Conservation (phyloP, 768 basidiomycete genomes). For the Termitomyces sp. region DNA sequence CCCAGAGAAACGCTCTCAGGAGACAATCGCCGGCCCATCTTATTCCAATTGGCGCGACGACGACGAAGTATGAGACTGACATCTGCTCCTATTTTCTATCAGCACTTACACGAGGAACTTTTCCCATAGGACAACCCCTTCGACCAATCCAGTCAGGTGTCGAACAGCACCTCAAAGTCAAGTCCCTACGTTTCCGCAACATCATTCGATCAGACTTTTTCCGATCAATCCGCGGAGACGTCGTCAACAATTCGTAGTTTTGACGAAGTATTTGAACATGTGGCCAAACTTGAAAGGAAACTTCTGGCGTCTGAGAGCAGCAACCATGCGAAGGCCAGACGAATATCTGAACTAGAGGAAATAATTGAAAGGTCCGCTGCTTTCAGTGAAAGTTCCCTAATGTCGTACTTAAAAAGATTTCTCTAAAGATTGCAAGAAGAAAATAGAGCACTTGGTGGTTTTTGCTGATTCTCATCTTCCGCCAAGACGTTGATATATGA, state of each 20-base stretch:
- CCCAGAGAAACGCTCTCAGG: not conserved
- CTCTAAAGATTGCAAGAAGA: constrained; percentile 8
- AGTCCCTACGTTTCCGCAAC: constrained; percentile 1
- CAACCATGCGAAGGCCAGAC: constrained; percentile 26
- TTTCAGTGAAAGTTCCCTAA: not conserved
- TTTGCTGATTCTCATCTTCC: not conserved
- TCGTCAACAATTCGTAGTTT: constrained; percentile 11
- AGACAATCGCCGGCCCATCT: not conserved
- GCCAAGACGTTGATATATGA: not conserved
- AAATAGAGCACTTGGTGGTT: not conserved
- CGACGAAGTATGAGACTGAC: constrained; percentile 7
- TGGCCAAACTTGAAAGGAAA: constrained; percentile 34
- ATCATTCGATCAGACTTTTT: constrained; percentile 16
- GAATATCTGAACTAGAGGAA: constrained; percentile 24
- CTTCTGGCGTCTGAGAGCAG: constrained; percentile 28
- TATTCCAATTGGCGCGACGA: not conserved
- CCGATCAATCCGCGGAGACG: constrained; percentile 11
- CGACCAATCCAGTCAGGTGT: constrained; percentile 4
- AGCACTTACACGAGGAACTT: not conserved
- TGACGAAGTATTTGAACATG: constrained; percentile 18
- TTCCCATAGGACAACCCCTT: constrained; percentile 10
- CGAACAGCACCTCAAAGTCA: constrained; percentile 1
- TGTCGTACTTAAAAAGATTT: not conserved
- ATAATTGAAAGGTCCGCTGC: constrained; percentile 20
- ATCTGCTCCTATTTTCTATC: not conserved